These are phyloP conservation scores for Neocatenulostroma microsporum DNA, from an alignment of 2,329 filamentous ascomycete genomes.

Conservation along the genomic window DNA sequence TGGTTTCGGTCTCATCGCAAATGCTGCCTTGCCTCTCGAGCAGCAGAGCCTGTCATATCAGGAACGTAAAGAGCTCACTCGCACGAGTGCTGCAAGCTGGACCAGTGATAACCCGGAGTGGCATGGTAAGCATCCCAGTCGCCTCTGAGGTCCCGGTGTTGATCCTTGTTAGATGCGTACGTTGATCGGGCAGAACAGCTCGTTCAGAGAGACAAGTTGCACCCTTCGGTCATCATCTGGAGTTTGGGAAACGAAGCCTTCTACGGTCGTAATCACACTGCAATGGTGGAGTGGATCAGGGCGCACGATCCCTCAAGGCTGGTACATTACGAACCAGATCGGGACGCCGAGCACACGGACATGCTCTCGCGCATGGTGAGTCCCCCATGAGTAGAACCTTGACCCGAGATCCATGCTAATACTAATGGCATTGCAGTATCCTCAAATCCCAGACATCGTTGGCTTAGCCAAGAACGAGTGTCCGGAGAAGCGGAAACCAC, in stretches of 20 bases:
- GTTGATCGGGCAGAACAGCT: slow-evolving; percentile 59
- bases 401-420: too few species aligned
- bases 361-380: slow-evolving; percentile 64
- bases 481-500: slow-evolving; percentile 40
- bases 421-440: too few species aligned
- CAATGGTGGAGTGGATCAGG: slow-evolving; percentile 59
- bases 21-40: slow-evolving; percentile 27
- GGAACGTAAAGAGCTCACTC: slow-evolving; percentile 40
- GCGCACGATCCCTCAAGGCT: slow-evolving; percentile 50
- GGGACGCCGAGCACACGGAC: slow-evolving; percentile 52
- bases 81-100: slow-evolving; percentile 48
- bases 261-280: slow-evolving; percentile 59
- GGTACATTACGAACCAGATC: slow-evolving; percentile 61
- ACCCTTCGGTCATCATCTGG: slow-evolving; percentile 65
- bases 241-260: slow-evolving; percentile 67
- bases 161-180: slow-evolving; percentile 45
- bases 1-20: slow-evolving; percentile 29
- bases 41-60: slow-evolving; percentile 51
- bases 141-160: too few species aligned
- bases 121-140: slow-evolving; percentile 28
- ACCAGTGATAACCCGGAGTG: slow-evolving; percentile 55
- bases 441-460: slow-evolving; percentile 45
- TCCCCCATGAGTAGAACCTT: too few species aligned
- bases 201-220: slow-evolving; percentile 62
- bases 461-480: slow-evolving; percentile 36